Evolutionary conservation across 202 grass and related monocot species (phyloP), one percentile per base, ranked within the genome.

Genomic region (Schoenoplectus triqueter): DNA sequence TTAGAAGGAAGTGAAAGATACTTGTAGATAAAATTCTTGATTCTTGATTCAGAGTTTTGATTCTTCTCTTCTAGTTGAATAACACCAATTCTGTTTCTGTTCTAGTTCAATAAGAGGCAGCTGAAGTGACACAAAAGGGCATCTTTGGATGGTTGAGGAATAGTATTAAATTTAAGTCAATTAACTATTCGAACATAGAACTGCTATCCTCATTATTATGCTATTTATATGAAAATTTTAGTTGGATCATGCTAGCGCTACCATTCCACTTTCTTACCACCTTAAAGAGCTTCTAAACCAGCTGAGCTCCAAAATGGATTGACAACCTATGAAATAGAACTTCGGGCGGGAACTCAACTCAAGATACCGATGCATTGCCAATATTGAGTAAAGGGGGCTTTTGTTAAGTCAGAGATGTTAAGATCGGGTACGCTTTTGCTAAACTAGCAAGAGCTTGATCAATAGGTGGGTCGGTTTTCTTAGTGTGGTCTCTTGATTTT

Each of bases 1-100:
- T 89, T 84, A 52, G 85, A 90, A 40, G 57, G 49, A 40, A 69
- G 72, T 18, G 64, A 86, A 44, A 69, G 39, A 10, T 80, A 64
- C 18, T 65, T 81, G 72, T 94, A 94, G 71, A 84, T 87, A 88
- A 59, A 17, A 5, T 62, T 67, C 66, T 77, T 75, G 52, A 18
- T 64, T 85, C 68, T 84, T 6, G 40, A 55, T 69, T 73, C 10
- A 18, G 61, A 73, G 54, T 62, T 77, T 50, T 74, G 76, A 65
- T 87, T 75, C 52, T 84, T 64, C 84, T 82, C 21, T 74, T 5
- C 44, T 78, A 60, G 54, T 42, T 60, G 20, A 15, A 55, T 15
- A 76, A 18, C 21, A 78, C 11, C 10, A 55, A 75, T 31, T 75
- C 13, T 59, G 49, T 10, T 55, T 44, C 66, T 44, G 49, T 10